Percentiles rank a stretch among this genome's conserved stretches.
Evolutionary conservation across 2,329 filamentous ascomycete species (phyloP).

Genomic region (Monilinia fructigena): DNA sequence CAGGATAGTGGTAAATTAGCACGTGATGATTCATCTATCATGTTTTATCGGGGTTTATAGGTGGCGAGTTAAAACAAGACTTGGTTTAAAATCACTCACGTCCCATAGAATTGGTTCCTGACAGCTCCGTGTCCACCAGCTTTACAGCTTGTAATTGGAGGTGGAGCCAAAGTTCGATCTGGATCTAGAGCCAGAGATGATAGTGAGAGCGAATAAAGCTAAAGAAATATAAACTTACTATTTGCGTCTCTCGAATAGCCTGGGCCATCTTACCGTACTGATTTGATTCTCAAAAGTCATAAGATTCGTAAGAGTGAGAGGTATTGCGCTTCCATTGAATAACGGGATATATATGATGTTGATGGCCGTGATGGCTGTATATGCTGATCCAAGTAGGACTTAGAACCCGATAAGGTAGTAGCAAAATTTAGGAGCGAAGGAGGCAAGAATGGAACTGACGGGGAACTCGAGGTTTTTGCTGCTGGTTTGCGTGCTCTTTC

Average conservation of each 20-base stretch:
- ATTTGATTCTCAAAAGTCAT: neutral
- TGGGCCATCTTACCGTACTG: neutral
- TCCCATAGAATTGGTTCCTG: neutral
- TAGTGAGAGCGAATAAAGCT: neutral
- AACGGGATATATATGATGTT: neutral
- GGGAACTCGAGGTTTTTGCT: neutral
- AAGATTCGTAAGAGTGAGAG: neutral
- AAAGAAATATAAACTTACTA: neutral
- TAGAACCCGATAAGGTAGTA: too few relatives aligned
- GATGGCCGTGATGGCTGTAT: neutral
- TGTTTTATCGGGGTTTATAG: too few relatives aligned
- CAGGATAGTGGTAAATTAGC: too few relatives aligned
- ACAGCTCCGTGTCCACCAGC: neutral
- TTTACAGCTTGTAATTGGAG: constrained; percentile 11
- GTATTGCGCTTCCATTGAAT: neutral
- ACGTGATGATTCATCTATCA: too few relatives aligned
- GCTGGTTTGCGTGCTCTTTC: neutral
- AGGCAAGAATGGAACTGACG: neutral
- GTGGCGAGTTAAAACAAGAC: neutral
- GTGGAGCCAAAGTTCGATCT: neutral
- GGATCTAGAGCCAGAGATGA: neutral
- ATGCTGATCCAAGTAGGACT: neutral
- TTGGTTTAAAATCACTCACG: neutral
- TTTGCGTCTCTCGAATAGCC: neutral
- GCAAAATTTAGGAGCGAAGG: neutral